Evolutionary conservation across 495 filamentous ascomycete species (phyloP), one percentile per base, ranked within the genome.

Genomic region (Podospora bellae-mahoneyi): DNA sequence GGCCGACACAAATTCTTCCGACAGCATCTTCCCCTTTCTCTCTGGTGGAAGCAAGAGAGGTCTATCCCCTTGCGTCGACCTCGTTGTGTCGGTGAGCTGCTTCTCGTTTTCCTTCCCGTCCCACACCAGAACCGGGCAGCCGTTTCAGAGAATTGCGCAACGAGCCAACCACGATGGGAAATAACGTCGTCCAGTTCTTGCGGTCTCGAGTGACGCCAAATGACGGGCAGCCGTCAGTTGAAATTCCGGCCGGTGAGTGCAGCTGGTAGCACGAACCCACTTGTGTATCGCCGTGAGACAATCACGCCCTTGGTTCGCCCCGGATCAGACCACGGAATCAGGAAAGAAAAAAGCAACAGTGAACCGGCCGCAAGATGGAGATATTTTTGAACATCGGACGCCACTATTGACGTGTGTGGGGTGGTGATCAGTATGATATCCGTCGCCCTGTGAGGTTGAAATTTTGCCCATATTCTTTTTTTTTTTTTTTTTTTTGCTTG

Each of bases 1-100:
- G 67, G 92, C 88, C 69, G 90, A 90, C 69, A 96, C 81, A 72
- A 96, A 94, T 66, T 83, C 86, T 83, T 96, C 92, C 60, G 90
- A 90, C 68, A 95, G 85, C 92, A 94, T 96, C 15, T 58, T 58
- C 64, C 30, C 30, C 64, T 15, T 65, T 59, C 44, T 30, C 16
- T 30, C 26, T 39, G 27, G 26, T 39, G 27, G 26, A 30, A 39
- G 19, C 32, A 20, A 26, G 55, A 26, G 55, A 58, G 54, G 23
- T 44, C 62, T 62, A 30, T 57, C 28, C 55, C 55, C 19, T 58
- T 58, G 55, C 55, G 55, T 58, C 55, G n/a, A 58, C 55, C n/a
- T 26, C 60, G 26, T 27, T 48, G 7, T 48, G 39, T 18, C 13
- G 39, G 13, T 48, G 39, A 48, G 39, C 60, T 62, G 27, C 55